A percentile compares a stretch with the other conserved stretches of the same genome.
phyloP scores from a whole-genome alignment of 1,284 basidiomycete genomes.

The Cryptococcus deneoformans region DNA sequence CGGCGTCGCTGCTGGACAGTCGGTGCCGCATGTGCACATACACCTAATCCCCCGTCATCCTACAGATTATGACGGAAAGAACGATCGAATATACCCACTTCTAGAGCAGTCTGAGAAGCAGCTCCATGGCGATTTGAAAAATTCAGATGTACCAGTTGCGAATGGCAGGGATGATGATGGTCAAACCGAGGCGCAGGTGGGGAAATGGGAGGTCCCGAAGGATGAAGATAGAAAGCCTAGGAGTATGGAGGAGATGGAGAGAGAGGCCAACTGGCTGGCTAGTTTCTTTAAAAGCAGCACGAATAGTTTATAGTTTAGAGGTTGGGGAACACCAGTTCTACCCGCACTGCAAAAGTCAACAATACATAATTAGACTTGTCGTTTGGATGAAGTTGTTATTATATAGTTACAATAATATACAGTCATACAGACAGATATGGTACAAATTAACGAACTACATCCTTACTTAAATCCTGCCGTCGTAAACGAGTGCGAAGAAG shows the following conservation, averaged over 20 bases:
- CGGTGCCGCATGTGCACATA: conserved; percentile 85
- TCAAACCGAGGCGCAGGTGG: background rate
- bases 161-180: conserved; percentile 9
- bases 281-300: conserved; percentile 52
- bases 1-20: conserved; percentile 79
- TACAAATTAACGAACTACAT: background rate
- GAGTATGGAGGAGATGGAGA: conserved; percentile 68
- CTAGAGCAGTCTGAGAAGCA: conserved; percentile 63
- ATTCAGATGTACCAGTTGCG: background rate
- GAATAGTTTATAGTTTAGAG: no score
- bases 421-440: no score
- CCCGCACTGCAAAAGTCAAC: no score
- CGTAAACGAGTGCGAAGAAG: conserved; percentile 3
- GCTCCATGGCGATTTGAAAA: conserved; percentile 3
- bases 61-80: conserved; percentile 57
- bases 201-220: conserved; percentile 54
- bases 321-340: no score
- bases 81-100: conserved; percentile 75
- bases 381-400: no score
- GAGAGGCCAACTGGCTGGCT: conserved; percentile 66
- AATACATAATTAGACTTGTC: no score
- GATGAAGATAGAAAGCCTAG: conserved; percentile 69
- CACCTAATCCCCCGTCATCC: conserved; percentile 77
- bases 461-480: background rate
- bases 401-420: no score